A percentile compares a stretch with the other conserved stretches of the same genome.
These are phyloP conservation scores for Allium cepa DNA, from an alignment of 106 monocot species.

Conservation along the genomic window DNA sequence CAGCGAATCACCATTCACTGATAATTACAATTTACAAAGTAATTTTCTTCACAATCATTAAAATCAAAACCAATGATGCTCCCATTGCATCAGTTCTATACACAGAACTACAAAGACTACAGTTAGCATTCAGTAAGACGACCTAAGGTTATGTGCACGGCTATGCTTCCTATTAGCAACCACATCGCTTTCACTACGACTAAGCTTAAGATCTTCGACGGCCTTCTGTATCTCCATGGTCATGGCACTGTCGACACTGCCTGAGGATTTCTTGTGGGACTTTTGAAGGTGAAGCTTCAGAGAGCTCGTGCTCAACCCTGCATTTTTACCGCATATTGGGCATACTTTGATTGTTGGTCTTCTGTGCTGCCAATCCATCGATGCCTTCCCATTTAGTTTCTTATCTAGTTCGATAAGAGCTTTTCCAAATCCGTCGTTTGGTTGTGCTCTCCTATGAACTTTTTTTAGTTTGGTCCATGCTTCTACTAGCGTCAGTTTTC, in stretches of 20 bases:
- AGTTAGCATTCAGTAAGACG: constrained; percentile 1
- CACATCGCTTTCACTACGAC: constrained; percentile 29
- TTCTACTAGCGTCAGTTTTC: constrained; percentile 49
- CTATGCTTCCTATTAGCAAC: constrained; percentile 17
- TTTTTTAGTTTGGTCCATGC: constrained; percentile 80
- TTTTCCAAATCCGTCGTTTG: constrained; percentile 83
- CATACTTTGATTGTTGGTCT: constrained; percentile 80
- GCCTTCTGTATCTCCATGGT: constrained; percentile 65
- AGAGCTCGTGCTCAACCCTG: constrained; percentile 83
- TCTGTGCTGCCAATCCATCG: constrained; percentile 91
- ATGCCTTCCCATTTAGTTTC: constrained; percentile 50
- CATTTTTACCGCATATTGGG: constrained; percentile 78
- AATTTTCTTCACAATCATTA: too few species aligned
- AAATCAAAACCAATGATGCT: too few species aligned
- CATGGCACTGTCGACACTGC: constrained; percentile 87
- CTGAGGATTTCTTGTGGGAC: constrained; percentile 57
- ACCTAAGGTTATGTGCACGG: constrained; percentile 8
- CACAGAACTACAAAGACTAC: too few species aligned
- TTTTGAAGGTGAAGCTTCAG: constrained; percentile 91
- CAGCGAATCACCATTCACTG: too few species aligned
- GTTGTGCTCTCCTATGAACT: constrained; percentile 71
- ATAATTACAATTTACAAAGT: too few species aligned
- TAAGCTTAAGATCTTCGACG: constrained; percentile 34
- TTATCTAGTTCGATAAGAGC: constrained; percentile 54
- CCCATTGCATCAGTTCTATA: too few species aligned